Percentiles rank a stretch among this genome's conserved stretches.
Conservation (phyloP, 441 rosid genomes). For the Pelargonium citronellum region DNA sequence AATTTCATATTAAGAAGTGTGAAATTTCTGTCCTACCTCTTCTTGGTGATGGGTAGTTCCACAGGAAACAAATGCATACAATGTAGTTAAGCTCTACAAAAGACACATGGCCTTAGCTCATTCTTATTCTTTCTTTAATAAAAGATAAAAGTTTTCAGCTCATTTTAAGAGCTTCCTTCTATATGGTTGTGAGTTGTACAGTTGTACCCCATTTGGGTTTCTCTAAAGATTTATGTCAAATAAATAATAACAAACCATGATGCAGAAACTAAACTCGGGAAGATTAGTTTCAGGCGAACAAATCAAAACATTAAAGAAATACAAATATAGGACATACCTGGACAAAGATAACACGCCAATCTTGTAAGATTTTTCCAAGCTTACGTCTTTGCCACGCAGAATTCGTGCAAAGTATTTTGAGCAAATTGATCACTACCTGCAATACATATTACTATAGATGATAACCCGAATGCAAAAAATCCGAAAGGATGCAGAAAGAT, state of each 20-base stretch:
- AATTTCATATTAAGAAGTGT: not conserved
- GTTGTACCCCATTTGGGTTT: not conserved
- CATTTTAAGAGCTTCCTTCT: not conserved
- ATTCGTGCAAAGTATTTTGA: constrained; percentile 87
- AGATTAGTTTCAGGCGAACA: constrained; percentile 11
- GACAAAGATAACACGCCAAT: constrained; percentile 75
- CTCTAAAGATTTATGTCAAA: not conserved
- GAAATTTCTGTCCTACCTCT: not conserved
- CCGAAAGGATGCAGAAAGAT: constrained; percentile 12
- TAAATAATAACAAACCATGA: not conserved
- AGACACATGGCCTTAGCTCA: not conserved
- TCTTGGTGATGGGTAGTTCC: not conserved
- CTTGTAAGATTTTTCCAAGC: constrained; percentile 89
- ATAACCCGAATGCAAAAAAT: constrained; percentile 15
- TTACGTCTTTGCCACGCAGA: constrained; percentile 98
- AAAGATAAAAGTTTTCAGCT: not conserved
- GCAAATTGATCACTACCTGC: constrained; percentile 87
- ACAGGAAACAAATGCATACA: not conserved
- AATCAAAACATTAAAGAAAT: constrained; percentile 8
- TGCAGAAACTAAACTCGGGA: not conserved
- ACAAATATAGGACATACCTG: constrained; percentile 47
- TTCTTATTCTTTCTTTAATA: not conserved
- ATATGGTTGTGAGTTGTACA: not conserved
- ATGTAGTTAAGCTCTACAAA: not conserved
- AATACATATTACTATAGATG: constrained; percentile 25